These are phyloP conservation scores for Dipteronia dyeriana DNA, from an alignment of 345 rosid species.

Conservation along the genomic window DNA sequence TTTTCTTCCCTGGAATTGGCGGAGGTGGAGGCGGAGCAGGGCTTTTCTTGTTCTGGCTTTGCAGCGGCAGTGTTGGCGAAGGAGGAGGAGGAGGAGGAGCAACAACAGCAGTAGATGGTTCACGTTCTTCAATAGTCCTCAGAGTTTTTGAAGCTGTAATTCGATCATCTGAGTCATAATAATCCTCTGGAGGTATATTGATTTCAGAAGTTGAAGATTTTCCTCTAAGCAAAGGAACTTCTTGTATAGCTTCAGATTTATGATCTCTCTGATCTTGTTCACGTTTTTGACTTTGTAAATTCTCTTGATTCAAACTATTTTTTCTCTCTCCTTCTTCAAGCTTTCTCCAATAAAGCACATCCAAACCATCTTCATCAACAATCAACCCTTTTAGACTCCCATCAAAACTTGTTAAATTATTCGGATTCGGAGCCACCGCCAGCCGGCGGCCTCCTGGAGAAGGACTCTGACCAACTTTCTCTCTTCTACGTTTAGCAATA, in stretches of 20 bases:
- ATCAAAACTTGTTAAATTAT: slow-evolving; percentile 38
- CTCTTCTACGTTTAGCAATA: slow-evolving; percentile 39
- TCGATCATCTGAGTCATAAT: slow-evolving; percentile 4
- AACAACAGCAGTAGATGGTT: slow-evolving; percentile 28
- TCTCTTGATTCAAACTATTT: slow-evolving; percentile 29
- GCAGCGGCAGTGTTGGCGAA: slow-evolving; percentile 38
- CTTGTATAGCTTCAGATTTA: slow-evolving; percentile 38
- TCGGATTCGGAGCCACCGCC: slow-evolving; percentile 20
- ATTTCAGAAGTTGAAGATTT: slow-evolving; percentile 56
- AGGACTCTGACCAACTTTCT: slow-evolving; percentile 20
- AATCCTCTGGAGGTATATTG: slow-evolving; percentile 24
- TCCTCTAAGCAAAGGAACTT: slow-evolving; percentile 67
- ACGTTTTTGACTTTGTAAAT: slow-evolving; percentile 22
- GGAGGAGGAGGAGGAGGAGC: slow-evolving; percentile 26
- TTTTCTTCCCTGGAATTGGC: slow-evolving; percentile 25
- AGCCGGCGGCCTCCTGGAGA: slow-evolving; percentile 23
- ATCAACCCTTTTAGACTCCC: slow-evolving; percentile 56
- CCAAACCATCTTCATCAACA: slow-evolving; percentile 75
- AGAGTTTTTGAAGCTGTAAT: slow-evolving; percentile 2
- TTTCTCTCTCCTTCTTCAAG: slow-evolving; percentile 40
- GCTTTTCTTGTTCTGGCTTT: slow-evolving; percentile 13
- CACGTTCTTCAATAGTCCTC: slow-evolving; percentile 21
- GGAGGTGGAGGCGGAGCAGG: slow-evolving; percentile 37
- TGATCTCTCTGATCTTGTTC: slow-evolving; percentile 24
- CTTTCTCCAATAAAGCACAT: slow-evolving; percentile 75